Percentiles rank a stretch among this genome's conserved stretches.
Conservation (phyloP, 2,329 filamentous ascomycete genomes). For the Fusarium kyushuense region DNA sequence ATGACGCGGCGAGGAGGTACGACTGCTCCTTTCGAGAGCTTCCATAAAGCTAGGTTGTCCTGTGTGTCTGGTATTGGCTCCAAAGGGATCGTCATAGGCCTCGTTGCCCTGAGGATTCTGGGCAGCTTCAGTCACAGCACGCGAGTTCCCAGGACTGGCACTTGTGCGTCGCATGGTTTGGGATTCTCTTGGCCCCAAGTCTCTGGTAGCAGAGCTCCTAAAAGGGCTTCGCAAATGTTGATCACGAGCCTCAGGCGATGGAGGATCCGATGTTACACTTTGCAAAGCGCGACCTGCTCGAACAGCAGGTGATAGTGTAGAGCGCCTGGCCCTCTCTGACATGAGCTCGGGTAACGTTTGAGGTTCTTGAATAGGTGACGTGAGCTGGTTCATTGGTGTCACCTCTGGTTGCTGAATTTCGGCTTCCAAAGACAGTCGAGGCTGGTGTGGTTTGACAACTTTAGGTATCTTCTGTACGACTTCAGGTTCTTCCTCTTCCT, state of each 20-base stretch:
- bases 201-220: slow-evolving; percentile 55
- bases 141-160: slow-evolving; percentile 49
- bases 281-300: slow-evolving; percentile 68
- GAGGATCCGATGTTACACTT: slow-evolving; percentile 69
- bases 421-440: slow-evolving; percentile 24
- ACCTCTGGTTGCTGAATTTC: slow-evolving; percentile 45
- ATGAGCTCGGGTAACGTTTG: slow-evolving; percentile 49
- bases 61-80: slow-evolving; percentile 41
- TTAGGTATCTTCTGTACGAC: slow-evolving; percentile 21
- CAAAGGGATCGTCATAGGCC: slow-evolving; percentile 50
- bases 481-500: slow-evolving; percentile 11
- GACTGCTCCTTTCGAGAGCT: slow-evolving; percentile 48
- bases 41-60: slow-evolving; percentile 52
- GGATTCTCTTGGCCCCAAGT: slow-evolving; percentile 50
- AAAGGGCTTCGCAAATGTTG: slow-evolving; percentile 68
- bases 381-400: slow-evolving; percentile 55
- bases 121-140: slow-evolving; percentile 20
- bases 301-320: slow-evolving; percentile 68
- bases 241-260: slow-evolving; percentile 65
- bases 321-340: slow-evolving; percentile 53
- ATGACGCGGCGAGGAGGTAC: slow-evolving; percentile 27
- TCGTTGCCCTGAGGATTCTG: slow-evolving; percentile 29
- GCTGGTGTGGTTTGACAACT: slow-evolving; percentile 19
- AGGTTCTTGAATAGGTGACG: slow-evolving; percentile 54
- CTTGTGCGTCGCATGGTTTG: slow-evolving; percentile 45